These are phyloP conservation scores for Dactylellina haptotyla DNA, from an alignment of 2,329 filamentous ascomycete genomes.

Conservation along the genomic window DNA sequence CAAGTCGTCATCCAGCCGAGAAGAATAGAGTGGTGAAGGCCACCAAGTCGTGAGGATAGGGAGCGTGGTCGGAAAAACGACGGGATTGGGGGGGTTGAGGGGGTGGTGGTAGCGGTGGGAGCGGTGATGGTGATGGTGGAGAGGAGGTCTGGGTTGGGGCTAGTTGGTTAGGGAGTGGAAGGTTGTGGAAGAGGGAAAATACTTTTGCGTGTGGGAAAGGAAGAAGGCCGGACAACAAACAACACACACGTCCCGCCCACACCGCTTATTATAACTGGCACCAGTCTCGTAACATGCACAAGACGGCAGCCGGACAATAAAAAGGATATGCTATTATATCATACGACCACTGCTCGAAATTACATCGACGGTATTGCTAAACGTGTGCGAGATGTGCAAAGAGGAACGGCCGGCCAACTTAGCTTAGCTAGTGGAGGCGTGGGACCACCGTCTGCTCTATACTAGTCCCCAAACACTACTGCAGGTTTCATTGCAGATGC, in stretches of 20 bases:
- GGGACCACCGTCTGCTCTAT: conserved; percentile 2
- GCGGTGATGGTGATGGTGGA: conserved; percentile 18
- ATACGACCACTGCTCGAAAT: too few relatives aligned
- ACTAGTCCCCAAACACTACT: too few relatives aligned
- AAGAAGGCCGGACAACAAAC: conserved; percentile 11
- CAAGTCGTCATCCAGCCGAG: conserved; percentile 52
- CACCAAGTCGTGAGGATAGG: conserved; percentile 38
- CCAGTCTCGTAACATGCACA: background rate
- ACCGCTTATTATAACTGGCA: background rate
- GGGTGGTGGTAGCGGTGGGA: conserved; percentile 10
- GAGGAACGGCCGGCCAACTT: background rate
- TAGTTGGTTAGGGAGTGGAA: conserved; percentile 29
- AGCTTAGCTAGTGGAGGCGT: conserved; percentile 6
- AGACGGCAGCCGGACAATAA: background rate
- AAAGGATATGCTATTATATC: background rate
- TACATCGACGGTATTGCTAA: too few relatives aligned
- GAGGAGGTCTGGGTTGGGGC: background rate
- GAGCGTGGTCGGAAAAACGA: conserved; percentile 14
- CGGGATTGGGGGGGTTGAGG: conserved; percentile 2
- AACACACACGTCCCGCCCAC: conserved; percentile 3
- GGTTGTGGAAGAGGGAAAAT: background rate
- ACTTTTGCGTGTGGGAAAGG: conserved; percentile 9
- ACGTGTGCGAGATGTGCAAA: background rate
- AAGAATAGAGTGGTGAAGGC: conserved; percentile 22
- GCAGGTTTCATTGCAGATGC: conserved; percentile 38